Conservation (phyloP, 1,284 basidiomycete genomes). For the Omphalotus olearius region DNA sequence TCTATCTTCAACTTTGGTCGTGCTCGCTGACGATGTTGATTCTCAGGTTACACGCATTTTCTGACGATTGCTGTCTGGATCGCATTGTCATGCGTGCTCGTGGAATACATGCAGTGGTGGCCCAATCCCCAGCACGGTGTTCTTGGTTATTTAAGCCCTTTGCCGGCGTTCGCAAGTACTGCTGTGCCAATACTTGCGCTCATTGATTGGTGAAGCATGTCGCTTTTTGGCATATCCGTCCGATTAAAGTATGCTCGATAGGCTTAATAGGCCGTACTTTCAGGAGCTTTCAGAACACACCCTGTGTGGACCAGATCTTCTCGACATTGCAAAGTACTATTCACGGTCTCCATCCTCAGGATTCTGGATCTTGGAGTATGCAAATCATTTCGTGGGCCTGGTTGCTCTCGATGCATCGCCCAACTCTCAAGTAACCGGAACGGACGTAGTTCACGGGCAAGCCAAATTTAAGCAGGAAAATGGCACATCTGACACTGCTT, state of each 20-base stretch:
- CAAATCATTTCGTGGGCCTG: conserved; percentile 58
- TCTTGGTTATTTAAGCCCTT: conserved; percentile 49
- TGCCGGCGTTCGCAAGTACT: conserved; percentile 63
- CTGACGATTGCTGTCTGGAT: conserved; percentile 50
- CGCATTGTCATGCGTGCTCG: conserved; percentile 49
- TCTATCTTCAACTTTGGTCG: conserved; percentile 1
- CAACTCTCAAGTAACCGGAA: conserved; percentile 16
- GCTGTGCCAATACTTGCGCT: conserved; percentile 63
- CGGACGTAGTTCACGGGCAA: not conserved
- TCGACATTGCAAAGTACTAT: conserved; percentile 55
- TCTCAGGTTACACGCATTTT: too few relatives aligned
- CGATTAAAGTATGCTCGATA: conserved; percentile 22
- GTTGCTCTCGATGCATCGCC: conserved; percentile 61
- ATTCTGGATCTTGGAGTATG: conserved; percentile 67
- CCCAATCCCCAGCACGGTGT: conserved; percentile 40
- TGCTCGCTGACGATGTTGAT: not conserved
- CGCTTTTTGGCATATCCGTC: not conserved
- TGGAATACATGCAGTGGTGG: conserved; percentile 64
- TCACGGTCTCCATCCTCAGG: conserved; percentile 53
- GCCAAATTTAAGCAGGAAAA: conserved; percentile 15
- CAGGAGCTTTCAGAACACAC: conserved; percentile 50
- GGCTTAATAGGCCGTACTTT: conserved; percentile 69
- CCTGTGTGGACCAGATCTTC: conserved; percentile 57
- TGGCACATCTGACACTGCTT: conserved; percentile 43
- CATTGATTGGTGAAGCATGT: conserved; percentile 60